phyloP scores from a whole-genome alignment of 345 rosid species.

The Salix arbutifolia region DNA sequence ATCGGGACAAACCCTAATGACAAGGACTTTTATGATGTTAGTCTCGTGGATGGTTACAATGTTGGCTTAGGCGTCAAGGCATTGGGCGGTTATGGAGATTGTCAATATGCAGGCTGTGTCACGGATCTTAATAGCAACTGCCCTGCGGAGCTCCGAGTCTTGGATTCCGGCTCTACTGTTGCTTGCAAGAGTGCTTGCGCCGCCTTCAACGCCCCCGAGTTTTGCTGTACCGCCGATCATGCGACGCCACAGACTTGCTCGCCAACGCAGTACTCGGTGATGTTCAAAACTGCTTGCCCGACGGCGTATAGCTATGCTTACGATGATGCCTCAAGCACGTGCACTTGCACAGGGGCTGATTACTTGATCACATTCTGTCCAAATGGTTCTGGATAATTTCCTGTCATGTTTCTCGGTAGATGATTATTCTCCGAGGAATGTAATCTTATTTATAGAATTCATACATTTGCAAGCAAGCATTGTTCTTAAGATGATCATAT shows the following conservation, averaged over 20 bases:
- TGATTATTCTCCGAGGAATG: neutral
- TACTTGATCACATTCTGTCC: conserved; percentile 82
- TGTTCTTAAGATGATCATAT: neutral
- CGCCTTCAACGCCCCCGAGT: conserved; percentile 66
- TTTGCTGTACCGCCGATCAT: conserved; percentile 76
- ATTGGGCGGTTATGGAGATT: conserved; percentile 58
- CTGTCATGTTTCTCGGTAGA: neutral
- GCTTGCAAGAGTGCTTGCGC: conserved; percentile 90
- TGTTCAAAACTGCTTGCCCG: conserved; percentile 86
- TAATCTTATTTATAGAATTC: neutral
- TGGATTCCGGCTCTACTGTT: conserved; percentile 46
- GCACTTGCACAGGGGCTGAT: conserved; percentile 70
- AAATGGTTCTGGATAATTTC: conserved; percentile 4
- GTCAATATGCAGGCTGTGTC: conserved; percentile 73
- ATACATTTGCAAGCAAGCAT: too few species aligned
- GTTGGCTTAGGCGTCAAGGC: conserved; percentile 69
- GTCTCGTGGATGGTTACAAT: conserved; percentile 91
- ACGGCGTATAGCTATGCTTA: conserved; percentile 90
- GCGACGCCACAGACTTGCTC: conserved; percentile 68
- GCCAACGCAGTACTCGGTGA: conserved; percentile 64
- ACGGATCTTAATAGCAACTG: conserved; percentile 64
- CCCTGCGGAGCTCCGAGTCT: conserved; percentile 55
- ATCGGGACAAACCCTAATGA: conserved; percentile 33
- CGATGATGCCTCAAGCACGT: conserved; percentile 78
- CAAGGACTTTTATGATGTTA: conserved; percentile 88